A percentile compares a stretch with the other conserved stretches of the same genome.
phyloP scores from a whole-genome alignment of 441 rosid species.

The Jatropha multifida region DNA sequence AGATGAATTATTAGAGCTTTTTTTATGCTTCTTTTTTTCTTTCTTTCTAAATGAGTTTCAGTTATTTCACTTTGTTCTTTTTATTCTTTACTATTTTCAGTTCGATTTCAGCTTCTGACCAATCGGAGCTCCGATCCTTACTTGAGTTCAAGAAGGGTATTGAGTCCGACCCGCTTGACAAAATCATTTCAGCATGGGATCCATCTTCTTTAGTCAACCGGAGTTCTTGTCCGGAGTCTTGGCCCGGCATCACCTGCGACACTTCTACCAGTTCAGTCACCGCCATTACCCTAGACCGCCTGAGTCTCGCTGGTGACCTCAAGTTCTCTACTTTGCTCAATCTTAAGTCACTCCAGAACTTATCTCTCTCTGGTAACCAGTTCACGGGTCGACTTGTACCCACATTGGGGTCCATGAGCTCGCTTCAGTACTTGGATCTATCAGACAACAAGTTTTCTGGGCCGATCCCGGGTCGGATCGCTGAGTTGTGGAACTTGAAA shows the following conservation, averaged over 20 bases:
- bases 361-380: conserved; percentile 67
- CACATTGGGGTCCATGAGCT: conserved; percentile 62
- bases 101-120: conserved; percentile 18
- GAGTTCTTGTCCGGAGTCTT: conserved; percentile 46
- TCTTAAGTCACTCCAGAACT: conserved; percentile 58
- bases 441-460: conserved; percentile 74
- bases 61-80: conserved; percentile 25
- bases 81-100: conserved; percentile 9
- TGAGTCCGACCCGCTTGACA: conserved; percentile 42
- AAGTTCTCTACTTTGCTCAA: conserved; percentile 65
- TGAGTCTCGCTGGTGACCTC: conserved; percentile 67
- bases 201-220: conserved; percentile 33
- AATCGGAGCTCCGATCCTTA: conserved; percentile 59
- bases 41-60: conserved; percentile 46
- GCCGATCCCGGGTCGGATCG: conserved; percentile 85
- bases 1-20: conserved; percentile 21
- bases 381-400: conserved; percentile 90
- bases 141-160: conserved; percentile 92
- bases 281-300: conserved; percentile 55
- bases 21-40: not conserved
- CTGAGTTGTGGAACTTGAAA: conserved; percentile 65
- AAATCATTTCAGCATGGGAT: conserved; percentile 48
- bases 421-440: conserved; percentile 83
- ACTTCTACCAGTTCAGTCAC: conserved; percentile 41
- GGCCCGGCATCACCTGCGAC: conserved; percentile 79